Evolutionary conservation across 371 early-diverging fungal genomes (phyloP), one percentile per base, ranked within the genome.

Genomic region (Dipsacomyces acuminosporus): DNA sequence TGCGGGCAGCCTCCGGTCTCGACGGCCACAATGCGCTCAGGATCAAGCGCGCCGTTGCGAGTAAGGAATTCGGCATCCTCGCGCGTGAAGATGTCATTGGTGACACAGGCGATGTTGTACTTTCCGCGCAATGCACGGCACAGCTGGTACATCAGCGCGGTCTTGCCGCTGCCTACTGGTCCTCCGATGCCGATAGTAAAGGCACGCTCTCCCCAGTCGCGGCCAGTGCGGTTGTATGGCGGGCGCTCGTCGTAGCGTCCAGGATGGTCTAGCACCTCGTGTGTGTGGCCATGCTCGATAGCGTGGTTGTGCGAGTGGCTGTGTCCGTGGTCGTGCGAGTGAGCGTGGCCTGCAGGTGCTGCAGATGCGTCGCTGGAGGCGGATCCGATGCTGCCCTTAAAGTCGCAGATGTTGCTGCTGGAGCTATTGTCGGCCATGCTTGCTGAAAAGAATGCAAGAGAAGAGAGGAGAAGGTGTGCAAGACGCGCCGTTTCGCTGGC

Each of bases 1-100:
- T 95, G 96, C 34, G 96, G 96, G 62, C 96, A 95, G 15, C 94
- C 93, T 53, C 96, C 87, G 1, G 96, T 95, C 72, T 95, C 93
- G 48, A 95, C 90, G 13, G 94, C 93, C 22, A 77, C 76, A 72
- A 95, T 93, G 34, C 94, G 82, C 41, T 88, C 91, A 9, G 82
- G 62, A 19, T 88, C 87, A 9, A 95, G 81, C 19, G 96, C 96
- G 49, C 88, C 78, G 76, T 93, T 80, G 47, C 87, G 78, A 36
- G 90, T 78, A 58, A 94, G 77, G 69, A 95, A 95, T 65, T 95
- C 96, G 14, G 94, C 90, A 65, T 95, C 96, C 59, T 95, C 90
- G 44, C 82, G 83, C 19, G 90, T 90, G 54, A 90, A 90, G 52
- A 90, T 90, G 62, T 90, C 90, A 55, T 90, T 90, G 50, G 91